Conservation (phyloP, 108 stramenopile species). For the Conticribra guillardii region DNA sequence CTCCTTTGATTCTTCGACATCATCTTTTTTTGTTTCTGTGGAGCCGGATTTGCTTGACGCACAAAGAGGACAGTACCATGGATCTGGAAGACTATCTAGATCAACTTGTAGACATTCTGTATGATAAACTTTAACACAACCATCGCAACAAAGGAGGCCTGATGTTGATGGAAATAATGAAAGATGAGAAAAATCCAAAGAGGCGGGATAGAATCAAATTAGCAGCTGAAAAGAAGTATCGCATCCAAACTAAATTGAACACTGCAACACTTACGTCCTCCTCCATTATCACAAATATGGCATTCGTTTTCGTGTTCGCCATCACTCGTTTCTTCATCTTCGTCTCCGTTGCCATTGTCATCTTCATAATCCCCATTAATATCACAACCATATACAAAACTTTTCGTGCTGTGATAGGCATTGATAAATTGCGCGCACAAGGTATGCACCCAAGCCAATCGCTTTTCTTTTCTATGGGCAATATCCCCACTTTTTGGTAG, state of each 20-base stretch:
- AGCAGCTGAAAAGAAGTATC: not conserved
- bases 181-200: too few relatives aligned
- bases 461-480: slow-evolving; percentile 11
- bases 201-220: not conserved
- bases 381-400: slow-evolving; percentile 40
- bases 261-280: not conserved
- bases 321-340: slow-evolving; percentile 10
- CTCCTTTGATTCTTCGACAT: not conserved
- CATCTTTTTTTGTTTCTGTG: slow-evolving; percentile 23
- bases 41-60: not conserved
- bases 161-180: too few relatives aligned
- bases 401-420: not conserved
- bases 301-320: not conserved
- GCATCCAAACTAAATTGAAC: not conserved
- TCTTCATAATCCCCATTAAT: slow-evolving; percentile 23
- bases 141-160: not conserved
- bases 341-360: slow-evolving; percentile 14
- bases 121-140: not conserved
- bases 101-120: not conserved
- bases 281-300: slow-evolving; percentile 2
- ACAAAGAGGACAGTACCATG: not conserved
- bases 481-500: slow-evolving; percentile 14
- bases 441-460: slow-evolving; percentile 64
- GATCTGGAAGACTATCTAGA: not conserved
- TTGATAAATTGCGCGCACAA: slow-evolving; percentile 52